Evolutionary conservation across 2,329 filamentous ascomycete genomes (phyloP).

Genomic region (Metarhizium rileyi): DNA sequence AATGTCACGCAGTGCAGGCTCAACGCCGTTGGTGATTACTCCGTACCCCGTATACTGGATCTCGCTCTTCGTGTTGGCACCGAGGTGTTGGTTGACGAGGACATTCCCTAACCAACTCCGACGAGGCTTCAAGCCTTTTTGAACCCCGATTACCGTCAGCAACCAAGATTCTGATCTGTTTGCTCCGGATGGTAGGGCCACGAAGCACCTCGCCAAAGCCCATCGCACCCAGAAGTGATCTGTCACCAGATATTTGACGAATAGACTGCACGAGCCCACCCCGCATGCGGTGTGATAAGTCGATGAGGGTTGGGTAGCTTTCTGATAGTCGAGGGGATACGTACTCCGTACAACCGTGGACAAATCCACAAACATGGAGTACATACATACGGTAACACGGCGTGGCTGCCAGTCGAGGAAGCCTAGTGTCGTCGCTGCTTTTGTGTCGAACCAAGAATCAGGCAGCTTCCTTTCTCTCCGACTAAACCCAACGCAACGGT

Average conservation of each 20-base stretch:
- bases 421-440: neutral
- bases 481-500: neutral
- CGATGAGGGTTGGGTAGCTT: neutral
- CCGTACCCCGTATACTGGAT: neutral
- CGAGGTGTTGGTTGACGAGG: neutral
- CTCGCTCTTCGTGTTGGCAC: neutral
- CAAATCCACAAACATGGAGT: too few relatives aligned
- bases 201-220: neutral
- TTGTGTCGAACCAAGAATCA: neutral
- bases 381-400: too few relatives aligned
- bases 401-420: neutral
- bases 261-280: neutral
- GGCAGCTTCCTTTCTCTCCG: neutral
- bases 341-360: too few relatives aligned
- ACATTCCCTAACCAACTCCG: neutral
- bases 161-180: neutral
- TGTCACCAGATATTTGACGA: neutral
- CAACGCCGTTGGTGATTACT: neutral
- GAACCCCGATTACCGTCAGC: neutral
- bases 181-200: neutral
- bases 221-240: neutral
- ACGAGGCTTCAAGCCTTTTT: neutral
- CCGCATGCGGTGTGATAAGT: neutral
- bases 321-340: neutral
- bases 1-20: neutral